These are phyloP conservation scores for Phytophthora macrochlamydospora DNA, from an alignment of 352 stramenopile species.

Conservation along the genomic window DNA sequence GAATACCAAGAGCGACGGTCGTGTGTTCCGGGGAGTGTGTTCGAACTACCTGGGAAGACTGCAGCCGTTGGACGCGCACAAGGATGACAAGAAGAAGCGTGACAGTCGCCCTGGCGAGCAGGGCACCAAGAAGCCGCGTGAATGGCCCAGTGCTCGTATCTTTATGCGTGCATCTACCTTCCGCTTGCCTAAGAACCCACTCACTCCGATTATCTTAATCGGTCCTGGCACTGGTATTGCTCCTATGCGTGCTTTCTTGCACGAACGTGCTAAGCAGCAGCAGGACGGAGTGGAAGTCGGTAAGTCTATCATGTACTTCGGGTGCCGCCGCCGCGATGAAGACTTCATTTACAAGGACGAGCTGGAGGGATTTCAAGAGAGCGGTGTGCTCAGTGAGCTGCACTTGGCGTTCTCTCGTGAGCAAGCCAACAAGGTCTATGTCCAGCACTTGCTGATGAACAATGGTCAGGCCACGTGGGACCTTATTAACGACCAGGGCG, in stretches of 20 bases:
- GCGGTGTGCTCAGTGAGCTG: conserved; percentile 91
- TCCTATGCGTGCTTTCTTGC: conserved; percentile 96
- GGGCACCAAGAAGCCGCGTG: conserved; percentile 63
- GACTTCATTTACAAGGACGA: conserved; percentile 94
- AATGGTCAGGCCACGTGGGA: conserved; percentile 68
- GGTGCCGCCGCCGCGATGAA: conserved; percentile 81
- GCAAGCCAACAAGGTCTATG: conserved; percentile 95
- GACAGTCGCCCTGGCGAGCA: conserved; percentile 77
- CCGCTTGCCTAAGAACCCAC: conserved; percentile 87
- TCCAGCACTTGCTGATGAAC: conserved; percentile 95
- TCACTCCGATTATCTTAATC: conserved; percentile 94
- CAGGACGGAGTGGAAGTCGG: conserved; percentile 67
- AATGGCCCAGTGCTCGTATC: conserved; percentile 82
- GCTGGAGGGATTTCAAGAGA: conserved; percentile 81
- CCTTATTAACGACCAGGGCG: conserved; percentile 63
- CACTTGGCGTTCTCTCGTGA: conserved; percentile 96
- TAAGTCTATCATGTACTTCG: conserved; percentile 94
- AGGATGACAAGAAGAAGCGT: conserved; percentile 69
- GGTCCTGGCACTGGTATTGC: conserved; percentile 97
- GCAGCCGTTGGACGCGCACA: conserved; percentile 40
- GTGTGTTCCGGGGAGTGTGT: conserved; percentile 93
- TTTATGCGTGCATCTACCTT: conserved; percentile 97
- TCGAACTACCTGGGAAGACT: conserved; percentile 91
- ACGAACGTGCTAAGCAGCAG: conserved; percentile 91
- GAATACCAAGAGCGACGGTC: conserved; percentile 70